phyloP scores from a whole-genome alignment of 2,329 filamentous ascomycete genomes.

The Diaporthe citrichinensis region DNA sequence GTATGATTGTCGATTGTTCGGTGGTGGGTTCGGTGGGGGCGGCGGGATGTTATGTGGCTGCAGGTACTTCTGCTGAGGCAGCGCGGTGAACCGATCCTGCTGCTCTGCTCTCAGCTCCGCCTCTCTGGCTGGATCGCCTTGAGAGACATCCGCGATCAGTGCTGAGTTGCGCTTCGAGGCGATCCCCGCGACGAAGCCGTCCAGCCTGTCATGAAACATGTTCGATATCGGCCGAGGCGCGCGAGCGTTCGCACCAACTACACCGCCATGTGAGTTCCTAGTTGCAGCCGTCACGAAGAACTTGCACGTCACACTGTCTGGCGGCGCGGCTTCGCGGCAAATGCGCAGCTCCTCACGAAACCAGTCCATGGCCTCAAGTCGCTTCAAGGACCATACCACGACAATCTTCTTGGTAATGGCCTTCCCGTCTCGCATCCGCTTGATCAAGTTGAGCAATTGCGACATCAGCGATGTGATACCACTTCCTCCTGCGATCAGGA shows the following conservation, averaged over 20 bases:
- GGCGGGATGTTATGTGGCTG: conserved; percentile 64
- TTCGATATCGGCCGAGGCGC: conserved; percentile 78
- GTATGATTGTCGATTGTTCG: conserved; percentile 45
- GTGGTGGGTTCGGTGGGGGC: conserved; percentile 47
- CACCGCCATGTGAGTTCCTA: conserved; percentile 56
- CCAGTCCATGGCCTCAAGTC: conserved; percentile 96
- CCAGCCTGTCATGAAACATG: conserved; percentile 86
- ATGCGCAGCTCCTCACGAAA: conserved; percentile 95
- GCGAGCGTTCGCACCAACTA: conserved; percentile 55
- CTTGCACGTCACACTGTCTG: conserved; percentile 90
- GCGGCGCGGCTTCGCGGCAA: conserved; percentile 89
- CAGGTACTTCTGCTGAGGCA: conserved; percentile 78
- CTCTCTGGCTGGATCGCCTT: conserved; percentile 83
- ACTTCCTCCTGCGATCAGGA: conserved; percentile 93
- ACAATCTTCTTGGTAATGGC: conserved; percentile 92
- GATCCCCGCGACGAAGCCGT: conserved; percentile 88
- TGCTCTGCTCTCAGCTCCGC: conserved; percentile 84
- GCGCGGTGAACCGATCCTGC: conserved; percentile 85
- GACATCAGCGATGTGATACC: conserved; percentile 95
- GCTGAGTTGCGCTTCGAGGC: conserved; percentile 90
- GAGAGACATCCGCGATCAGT: conserved; percentile 84
- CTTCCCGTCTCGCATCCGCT: conserved; percentile 94
- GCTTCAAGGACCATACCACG: conserved; percentile 94
- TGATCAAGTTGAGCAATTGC: conserved; percentile 93
- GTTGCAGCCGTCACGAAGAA: conserved; percentile 92